These are phyloP conservation scores for Apostasia shenzhenica DNA, from an alignment of 106 monocot species.

Conservation along the genomic window DNA sequence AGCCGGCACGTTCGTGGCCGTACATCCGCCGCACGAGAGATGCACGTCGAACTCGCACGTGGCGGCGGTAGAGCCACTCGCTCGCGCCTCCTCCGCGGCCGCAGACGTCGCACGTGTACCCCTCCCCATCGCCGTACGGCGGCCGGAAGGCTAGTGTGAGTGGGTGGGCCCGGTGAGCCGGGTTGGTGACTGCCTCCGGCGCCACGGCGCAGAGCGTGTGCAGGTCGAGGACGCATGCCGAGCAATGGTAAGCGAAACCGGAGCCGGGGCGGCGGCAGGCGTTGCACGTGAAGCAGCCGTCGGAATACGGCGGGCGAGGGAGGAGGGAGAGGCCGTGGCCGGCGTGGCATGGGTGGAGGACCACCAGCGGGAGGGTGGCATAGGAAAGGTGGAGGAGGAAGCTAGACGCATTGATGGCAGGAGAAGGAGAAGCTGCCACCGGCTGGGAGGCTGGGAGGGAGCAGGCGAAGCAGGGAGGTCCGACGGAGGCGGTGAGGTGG, in stretches of 20 bases:
- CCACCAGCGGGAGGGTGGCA: slow-evolving; percentile 14
- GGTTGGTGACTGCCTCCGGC: slow-evolving; percentile 11
- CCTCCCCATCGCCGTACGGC: slow-evolving; percentile 18
- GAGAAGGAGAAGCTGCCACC: slow-evolving; percentile 9
- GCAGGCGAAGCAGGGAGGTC: slow-evolving; percentile 13
- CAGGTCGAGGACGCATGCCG: slow-evolving; percentile 24
- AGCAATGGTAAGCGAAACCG: slow-evolving; percentile 40
- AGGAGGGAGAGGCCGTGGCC: slow-evolving; percentile 33
- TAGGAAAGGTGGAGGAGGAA: slow-evolving; percentile 38
- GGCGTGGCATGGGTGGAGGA: slow-evolving; percentile 33
- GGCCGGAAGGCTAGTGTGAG: slow-evolving; percentile 20
- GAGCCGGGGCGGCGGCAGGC: slow-evolving; percentile 26
- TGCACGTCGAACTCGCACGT: slow-evolving; percentile 37
- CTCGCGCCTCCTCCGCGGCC: slow-evolving; percentile 8
- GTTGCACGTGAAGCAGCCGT: slow-evolving; percentile 33
- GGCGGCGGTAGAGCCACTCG: slow-evolving; percentile 30
- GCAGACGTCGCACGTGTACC: slow-evolving; percentile 32
- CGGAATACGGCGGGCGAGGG: slow-evolving; percentile 31
- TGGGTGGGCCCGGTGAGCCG: slow-evolving; percentile 18
- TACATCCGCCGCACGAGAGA: slow-evolving; percentile 10
- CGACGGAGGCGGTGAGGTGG: slow-evolving; percentile 11
- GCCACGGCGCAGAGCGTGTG: slow-evolving; percentile 24
- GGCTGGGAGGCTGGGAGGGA: slow-evolving; percentile 2
- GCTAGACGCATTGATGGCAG: slow-evolving; percentile 27
- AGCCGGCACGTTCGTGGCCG: background rate